phyloP scores from a whole-genome alignment of 2,329 filamentous ascomycete species.

The Lasiodiplodia hormozganensis region DNA sequence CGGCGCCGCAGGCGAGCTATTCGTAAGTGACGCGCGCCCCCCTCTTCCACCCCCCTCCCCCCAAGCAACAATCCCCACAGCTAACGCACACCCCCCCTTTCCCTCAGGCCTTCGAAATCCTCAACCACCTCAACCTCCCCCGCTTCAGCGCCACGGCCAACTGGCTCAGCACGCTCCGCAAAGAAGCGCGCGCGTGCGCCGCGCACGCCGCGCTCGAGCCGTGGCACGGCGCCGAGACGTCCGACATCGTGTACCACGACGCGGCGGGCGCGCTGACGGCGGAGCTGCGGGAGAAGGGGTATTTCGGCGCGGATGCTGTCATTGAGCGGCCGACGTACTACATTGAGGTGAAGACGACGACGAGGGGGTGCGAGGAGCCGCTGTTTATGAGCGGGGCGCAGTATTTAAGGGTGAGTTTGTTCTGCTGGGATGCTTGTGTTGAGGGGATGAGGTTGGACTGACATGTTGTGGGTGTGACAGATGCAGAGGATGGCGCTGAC shows the following conservation, averaged over 20 bases:
- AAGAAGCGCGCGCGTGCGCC: constrained; percentile 47
- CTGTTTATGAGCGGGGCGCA: constrained; percentile 59
- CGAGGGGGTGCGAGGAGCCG: constrained; percentile 43
- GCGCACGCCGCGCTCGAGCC: constrained; percentile 50
- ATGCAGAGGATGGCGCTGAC: neutral
- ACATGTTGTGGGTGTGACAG: neutral
- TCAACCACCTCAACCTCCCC: constrained; percentile 43
- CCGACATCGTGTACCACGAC: constrained; percentile 58
- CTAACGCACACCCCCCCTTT: neutral
- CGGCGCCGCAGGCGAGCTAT: constrained; percentile 38
- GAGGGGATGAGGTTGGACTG: no score
- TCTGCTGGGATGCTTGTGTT: no score
- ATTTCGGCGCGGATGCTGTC: no score
- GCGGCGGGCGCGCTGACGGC: constrained; percentile 29
- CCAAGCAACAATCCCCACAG: no score
- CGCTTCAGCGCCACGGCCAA: constrained; percentile 48
- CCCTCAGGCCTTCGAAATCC: constrained; percentile 50
- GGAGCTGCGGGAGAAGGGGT: constrained; percentile 29
- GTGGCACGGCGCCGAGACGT: constrained; percentile 54
- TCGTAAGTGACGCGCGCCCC: no score
- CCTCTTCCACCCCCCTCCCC: no score
- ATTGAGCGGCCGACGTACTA: constrained; percentile 51
- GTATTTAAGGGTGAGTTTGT: constrained; percentile 42
- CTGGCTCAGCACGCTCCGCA: constrained; percentile 59
- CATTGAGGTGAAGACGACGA: constrained; percentile 62